Evolutionary conservation across 2,329 filamentous ascomycete genomes (phyloP).

Genomic region (Aspergillus ochraceoroseus): DNA sequence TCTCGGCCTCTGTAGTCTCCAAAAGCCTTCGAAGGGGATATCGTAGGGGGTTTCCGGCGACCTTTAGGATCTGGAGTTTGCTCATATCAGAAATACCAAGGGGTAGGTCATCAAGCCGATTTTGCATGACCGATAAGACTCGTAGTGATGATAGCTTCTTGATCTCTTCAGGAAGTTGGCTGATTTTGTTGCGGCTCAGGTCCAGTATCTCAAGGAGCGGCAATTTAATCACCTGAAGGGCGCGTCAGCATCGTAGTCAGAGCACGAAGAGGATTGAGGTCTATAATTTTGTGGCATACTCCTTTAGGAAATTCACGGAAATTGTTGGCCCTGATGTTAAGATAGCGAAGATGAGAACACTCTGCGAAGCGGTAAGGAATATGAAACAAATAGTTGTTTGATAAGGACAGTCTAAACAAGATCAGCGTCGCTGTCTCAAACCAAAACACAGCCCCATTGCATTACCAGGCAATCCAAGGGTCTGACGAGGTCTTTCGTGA

Average conservation of each 20-base stretch:
- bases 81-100: conserved; percentile 82
- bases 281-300: conserved; percentile 45
- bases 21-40: conserved; percentile 71
- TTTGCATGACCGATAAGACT: conserved; percentile 81
- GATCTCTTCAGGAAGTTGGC: conserved; percentile 70
- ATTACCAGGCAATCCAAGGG: neutral
- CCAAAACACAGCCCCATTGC: neutral
- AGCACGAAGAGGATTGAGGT: no score
- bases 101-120: conserved; percentile 78
- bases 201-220: conserved; percentile 87
- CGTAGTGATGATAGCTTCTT: conserved; percentile 77
- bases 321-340: conserved; percentile 48
- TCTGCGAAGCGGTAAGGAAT: conserved; percentile 48
- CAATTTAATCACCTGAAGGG: conserved; percentile 70
- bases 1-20: conserved; percentile 61
- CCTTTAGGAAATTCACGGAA: conserved; percentile 59
- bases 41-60: conserved; percentile 79
- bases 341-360: conserved; percentile 47
- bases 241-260: conserved; percentile 17
- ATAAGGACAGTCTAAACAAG: conserved; percentile 44
- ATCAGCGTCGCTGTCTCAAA: conserved; percentile 15
- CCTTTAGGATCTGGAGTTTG: conserved; percentile 80
- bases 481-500: neutral
- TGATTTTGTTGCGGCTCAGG: conserved; percentile 81
- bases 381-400: conserved; percentile 49